Percentiles rank a stretch among this genome's conserved stretches.
Evolutionary conservation across 2,329 filamentous ascomycete genomes (phyloP).

Genomic region (Capronia epimyces): DNA sequence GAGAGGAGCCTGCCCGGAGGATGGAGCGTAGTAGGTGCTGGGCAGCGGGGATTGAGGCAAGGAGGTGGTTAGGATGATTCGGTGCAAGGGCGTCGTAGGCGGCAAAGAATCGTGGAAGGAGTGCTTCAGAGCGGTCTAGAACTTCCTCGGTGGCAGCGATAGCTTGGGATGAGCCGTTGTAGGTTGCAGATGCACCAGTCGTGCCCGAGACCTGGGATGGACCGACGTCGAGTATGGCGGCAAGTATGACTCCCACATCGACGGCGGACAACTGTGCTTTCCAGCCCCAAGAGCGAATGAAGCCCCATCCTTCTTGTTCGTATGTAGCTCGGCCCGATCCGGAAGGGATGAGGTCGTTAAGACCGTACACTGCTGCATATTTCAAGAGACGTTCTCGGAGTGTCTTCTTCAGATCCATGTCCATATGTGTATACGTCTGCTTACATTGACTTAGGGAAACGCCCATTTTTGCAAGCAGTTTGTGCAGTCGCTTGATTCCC

Average conservation of each 20-base stretch:
- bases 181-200: slow-evolving; percentile 3
- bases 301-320: slow-evolving; percentile 89
- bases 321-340: slow-evolving; percentile 64
- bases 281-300: slow-evolving; percentile 97
- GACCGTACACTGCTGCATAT: slow-evolving; percentile 86
- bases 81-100: slow-evolving; percentile 54
- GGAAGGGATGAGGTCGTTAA: slow-evolving; percentile 86
- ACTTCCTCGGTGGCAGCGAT: slow-evolving; percentile 19
- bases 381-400: slow-evolving; percentile 79
- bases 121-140: slow-evolving; percentile 25
- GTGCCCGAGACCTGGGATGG: slow-evolving; percentile 16
- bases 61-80: slow-evolving; percentile 48
- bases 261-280: slow-evolving; percentile 87
- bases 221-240: slow-evolving; percentile 87
- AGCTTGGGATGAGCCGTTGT: slow-evolving; percentile 17
- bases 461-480: slow-evolving; percentile 95
- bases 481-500: slow-evolving; percentile 82
- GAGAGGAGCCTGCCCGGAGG: slow-evolving; percentile 80
- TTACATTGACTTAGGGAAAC: slow-evolving; percentile 89
- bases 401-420: slow-evolving; percentile 89
- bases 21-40: slow-evolving; percentile 89
- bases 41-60: slow-evolving; percentile 74
- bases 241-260: slow-evolving; percentile 88
- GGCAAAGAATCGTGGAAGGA: slow-evolving; percentile 50
- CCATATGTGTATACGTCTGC: slow-evolving; percentile 96